These are phyloP conservation scores for Fusarium pilosicola DNA, from an alignment of 2,329 filamentous ascomycete genomes.

Conservation along the genomic window DNA sequence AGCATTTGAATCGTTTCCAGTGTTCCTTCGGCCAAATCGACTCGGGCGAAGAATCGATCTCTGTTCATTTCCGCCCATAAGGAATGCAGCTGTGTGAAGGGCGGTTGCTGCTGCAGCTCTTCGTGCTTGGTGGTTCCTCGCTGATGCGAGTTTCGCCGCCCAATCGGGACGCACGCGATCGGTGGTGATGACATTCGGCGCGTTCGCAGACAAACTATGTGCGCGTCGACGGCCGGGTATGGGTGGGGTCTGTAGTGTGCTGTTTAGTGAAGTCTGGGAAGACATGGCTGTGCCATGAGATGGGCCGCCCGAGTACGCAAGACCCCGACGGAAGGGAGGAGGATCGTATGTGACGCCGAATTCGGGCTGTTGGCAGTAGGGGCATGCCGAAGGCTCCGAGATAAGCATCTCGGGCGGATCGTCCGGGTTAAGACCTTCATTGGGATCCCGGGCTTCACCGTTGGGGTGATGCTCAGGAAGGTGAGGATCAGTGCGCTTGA, in stretches of 20 bases:
- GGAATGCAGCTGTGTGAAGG: conserved; percentile 91
- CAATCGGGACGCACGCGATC: conserved; percentile 94
- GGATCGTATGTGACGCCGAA: conserved; percentile 96
- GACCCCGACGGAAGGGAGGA: conserved; percentile 86
- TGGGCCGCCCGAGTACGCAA: conserved; percentile 68
- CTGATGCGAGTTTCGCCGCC: conserved; percentile 87
- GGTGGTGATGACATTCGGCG: conserved; percentile 88
- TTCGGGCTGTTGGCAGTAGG: conserved; percentile 93
- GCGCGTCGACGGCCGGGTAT: conserved; percentile 57
- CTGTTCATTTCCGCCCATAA: conserved; percentile 74
- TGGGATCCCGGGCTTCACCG: conserved; percentile 50
- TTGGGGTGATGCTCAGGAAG: conserved; percentile 80
- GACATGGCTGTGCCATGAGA: conserved; percentile 77
- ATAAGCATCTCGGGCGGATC: conserved; percentile 74
- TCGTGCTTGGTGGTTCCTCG: conserved; percentile 84
- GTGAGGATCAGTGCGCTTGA: conserved; percentile 92
- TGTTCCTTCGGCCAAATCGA: conserved; percentile 67
- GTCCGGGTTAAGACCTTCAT: conserved; percentile 54
- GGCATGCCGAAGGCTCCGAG: conserved; percentile 90
- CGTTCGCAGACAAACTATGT: conserved; percentile 79
- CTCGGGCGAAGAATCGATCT: conserved; percentile 58
- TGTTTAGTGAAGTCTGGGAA: conserved; percentile 82
- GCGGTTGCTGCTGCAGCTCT: conserved; percentile 93
- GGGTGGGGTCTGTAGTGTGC: conserved; percentile 57
- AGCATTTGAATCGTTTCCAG: conserved; percentile 50